These are phyloP conservation scores for Meyerozyma guilliermondii DNA, from an alignment of 1,139 yeast genomes.

Conservation along the genomic window DNA sequence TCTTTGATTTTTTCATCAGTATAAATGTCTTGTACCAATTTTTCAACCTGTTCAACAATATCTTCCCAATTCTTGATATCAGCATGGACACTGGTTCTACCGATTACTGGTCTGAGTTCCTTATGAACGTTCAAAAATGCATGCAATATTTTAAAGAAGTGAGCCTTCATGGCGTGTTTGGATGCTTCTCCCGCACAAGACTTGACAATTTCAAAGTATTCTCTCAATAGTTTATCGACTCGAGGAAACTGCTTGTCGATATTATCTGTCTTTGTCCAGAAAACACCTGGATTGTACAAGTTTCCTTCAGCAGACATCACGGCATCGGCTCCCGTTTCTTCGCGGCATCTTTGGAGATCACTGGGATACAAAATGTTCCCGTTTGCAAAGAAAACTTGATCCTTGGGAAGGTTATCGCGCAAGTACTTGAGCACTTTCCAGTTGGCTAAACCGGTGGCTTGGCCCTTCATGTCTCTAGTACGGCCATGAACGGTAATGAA, in stretches of 20 bases:
- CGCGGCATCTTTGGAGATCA: constrained; percentile 66
- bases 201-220: constrained; percentile 82
- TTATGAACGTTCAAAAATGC: constrained; percentile 71
- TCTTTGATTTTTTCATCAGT: constrained; percentile 34
- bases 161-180: constrained; percentile 82
- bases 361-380: constrained; percentile 87
- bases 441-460: constrained; percentile 89
- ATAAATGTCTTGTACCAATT: constrained; percentile 53
- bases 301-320: constrained; percentile 98
- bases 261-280: constrained; percentile 52
- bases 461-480: constrained; percentile 97
- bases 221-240: constrained; percentile 76
- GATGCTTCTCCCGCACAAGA: constrained; percentile 68
- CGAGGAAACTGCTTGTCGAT: constrained; percentile 74
- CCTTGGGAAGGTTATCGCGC: constrained; percentile 73
- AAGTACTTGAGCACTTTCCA: constrained; percentile 77
- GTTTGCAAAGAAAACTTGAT: constrained; percentile 87
- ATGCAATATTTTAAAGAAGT: constrained; percentile 79
- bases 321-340: constrained; percentile 70
- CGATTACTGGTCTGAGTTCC: constrained; percentile 72
- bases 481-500: constrained; percentile 93
- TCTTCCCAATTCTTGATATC: constrained; percentile 59
- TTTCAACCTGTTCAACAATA: constrained; percentile 66
- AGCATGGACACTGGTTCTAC: constrained; percentile 45
- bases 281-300: constrained; percentile 88